These are phyloP conservation scores for Coemansia sp. DNA, from an alignment of 192 early-diverging fungal species.

Conservation along the genomic window DNA sequence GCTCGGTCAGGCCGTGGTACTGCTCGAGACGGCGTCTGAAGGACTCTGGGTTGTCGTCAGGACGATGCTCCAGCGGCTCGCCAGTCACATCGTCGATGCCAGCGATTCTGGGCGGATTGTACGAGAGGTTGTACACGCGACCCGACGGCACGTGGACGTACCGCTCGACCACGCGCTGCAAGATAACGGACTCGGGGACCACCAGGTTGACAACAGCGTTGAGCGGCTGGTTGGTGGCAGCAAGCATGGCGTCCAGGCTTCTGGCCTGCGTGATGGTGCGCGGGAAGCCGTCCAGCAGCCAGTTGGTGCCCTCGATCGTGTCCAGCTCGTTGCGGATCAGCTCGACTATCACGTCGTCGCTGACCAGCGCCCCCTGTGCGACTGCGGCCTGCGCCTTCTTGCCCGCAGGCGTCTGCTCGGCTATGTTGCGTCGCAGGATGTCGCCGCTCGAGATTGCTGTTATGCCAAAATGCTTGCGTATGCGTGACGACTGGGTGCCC, in stretches of 20 bases:
- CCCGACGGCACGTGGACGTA: conserved; percentile 92
- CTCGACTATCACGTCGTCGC: conserved; percentile 45
- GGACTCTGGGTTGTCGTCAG: conserved; percentile 85
- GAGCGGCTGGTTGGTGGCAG: conserved; percentile 60
- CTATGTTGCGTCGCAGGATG: conserved; percentile 80
- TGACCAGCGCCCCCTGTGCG: conserved; percentile 39
- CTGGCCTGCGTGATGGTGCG: conserved; percentile 81
- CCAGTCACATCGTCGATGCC: conserved; percentile 93
- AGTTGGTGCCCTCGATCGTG: conserved; percentile 53
- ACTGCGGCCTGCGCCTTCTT: conserved; percentile 56
- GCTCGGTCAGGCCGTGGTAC: conserved; percentile 76
- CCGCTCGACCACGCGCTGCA: conserved; percentile 89
- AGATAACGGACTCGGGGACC: conserved; percentile 87
- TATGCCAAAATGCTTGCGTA: conserved; percentile 68
- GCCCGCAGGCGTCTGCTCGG: conserved; percentile 63
- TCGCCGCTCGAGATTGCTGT: conserved; percentile 83
- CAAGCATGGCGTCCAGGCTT: conserved; percentile 60
- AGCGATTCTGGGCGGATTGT: conserved; percentile 82
- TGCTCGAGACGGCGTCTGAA: conserved; percentile 76
- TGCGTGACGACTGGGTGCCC: conserved; percentile 85
- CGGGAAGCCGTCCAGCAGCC: conserved; percentile 92
- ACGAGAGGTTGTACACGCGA: conserved; percentile 89
- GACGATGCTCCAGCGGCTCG: conserved; percentile 81
- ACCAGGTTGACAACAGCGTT: conserved; percentile 86
- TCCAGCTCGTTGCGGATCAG: conserved; percentile 46